A percentile compares a stretch with the other conserved stretches of the same genome.
Conservation (phyloP, 106 monocot genomes). For the Iris macrosiphon region DNA sequence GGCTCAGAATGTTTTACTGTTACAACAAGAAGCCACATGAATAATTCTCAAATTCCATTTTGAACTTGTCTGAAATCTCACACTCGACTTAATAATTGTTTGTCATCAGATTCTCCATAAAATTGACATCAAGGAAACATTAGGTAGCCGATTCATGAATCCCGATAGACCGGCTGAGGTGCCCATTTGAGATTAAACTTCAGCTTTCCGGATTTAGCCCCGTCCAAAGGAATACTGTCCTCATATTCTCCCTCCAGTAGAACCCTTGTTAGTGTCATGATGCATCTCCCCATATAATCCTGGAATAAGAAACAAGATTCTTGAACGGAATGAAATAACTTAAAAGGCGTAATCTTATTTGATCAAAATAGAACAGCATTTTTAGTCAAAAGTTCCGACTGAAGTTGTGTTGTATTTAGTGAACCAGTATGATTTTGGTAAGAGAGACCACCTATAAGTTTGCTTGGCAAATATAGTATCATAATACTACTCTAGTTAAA, state of each 20-base stretch:
- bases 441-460: too few relatives aligned
- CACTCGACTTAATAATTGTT: neutral
- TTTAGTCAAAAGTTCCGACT: too few relatives aligned
- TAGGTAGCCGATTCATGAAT: slow-evolving; percentile 37
- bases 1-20: neutral
- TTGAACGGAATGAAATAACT: too few relatives aligned
- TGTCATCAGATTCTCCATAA: too few relatives aligned
- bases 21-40: neutral
- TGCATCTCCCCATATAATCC: slow-evolving; percentile 78
- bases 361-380: too few relatives aligned
- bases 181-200: slow-evolving; percentile 77
- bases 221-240: slow-evolving; percentile 65
- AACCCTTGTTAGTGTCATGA: slow-evolving; percentile 65
- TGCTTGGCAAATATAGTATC: too few relatives aligned
- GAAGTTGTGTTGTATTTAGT: too few relatives aligned
- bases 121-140: neutral
- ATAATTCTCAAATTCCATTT: neutral
- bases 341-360: too few relatives aligned
- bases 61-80: neutral
- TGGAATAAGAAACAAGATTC: slow-evolving; percentile 13
- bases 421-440: too few relatives aligned
- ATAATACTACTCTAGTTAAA: too few relatives aligned
- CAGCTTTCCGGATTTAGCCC: slow-evolving; percentile 59
- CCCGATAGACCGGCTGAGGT: slow-evolving; percentile 67
- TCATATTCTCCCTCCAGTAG: slow-evolving; percentile 62